Evolutionary conservation across 306 rosid genomes (phyloP), one percentile per base, ranked within the genome.

Genomic region (Lathyrus aphaca): DNA sequence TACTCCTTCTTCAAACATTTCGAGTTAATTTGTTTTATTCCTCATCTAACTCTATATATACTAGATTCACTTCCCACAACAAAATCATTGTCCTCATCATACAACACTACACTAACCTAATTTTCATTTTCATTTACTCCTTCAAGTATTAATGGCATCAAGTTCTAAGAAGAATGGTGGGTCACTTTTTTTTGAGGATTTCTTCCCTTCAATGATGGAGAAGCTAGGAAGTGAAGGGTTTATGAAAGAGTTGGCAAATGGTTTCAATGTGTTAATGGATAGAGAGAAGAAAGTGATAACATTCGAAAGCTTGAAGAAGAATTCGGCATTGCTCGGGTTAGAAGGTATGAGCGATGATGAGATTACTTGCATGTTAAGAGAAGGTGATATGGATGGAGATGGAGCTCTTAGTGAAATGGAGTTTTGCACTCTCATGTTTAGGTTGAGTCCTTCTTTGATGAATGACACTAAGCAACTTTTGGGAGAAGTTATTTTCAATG

Each of bases 301-400:
- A 0, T 82, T 82, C 53, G 87, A 89, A 83, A 89, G 96, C 89
- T 82, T 92, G 85, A 92, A 86, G 89, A 77, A 2, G 66, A 90
- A 90, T 83, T 71, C 95, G 5, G 87, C 88, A 2, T 55, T 83
- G 83, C 84, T 92, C 27, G 98, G 96, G 13, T 60, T 92, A 79
- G 76, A 88, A 17, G 91, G 85, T 7, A 80, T 89, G 88, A 81
- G 81, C 6, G 91, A 87, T 10, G 96, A 90, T 3, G 98, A 92
- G 69, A 35, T 88, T 17, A 73, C 25, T 82, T 75, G 84, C 60
- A 90, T 90, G 98, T 73, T 88, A 18, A 82, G 77, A 67, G 96
- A 90, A 86, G 96, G 98, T 4, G 98, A 92, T 77, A 48, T 80
- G 51, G 96, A 92, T 68, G 93, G 93, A 0, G 93, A 90, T 81